Base-by-base conservation (phyloP, 371 early-diverging fungal species). In the Apophysomyces elegans region DNA sequence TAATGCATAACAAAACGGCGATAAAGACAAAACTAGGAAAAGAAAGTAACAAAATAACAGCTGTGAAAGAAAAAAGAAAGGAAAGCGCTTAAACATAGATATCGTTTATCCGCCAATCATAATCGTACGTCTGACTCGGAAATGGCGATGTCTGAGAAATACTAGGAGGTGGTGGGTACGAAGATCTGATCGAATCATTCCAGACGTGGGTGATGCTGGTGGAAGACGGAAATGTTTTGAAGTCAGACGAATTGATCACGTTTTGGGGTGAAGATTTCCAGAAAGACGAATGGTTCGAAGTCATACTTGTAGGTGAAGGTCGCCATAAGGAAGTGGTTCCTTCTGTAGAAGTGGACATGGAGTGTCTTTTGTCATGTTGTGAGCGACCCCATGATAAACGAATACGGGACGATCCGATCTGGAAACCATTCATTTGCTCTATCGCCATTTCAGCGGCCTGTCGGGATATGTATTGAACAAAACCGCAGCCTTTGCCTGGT, bases 371-470 rank as follows among this genome's bases (percentile, higher is more conserved):
- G 54, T 82, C 81, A 45, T 68, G 84, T 61, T 90, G 92, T 14
- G 93, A 86, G 56, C 91, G 87, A 21, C 96, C 96, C 96, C 96
- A 96, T 21, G 93, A 92, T 9, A 96, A 79, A 39, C 96, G 89
- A 37, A 95, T 89, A 39, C 92, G 88, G 2, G 93, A 92, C 32
- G 81, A 83, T 12, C 93, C 93, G 65, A 95, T 88, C 58, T 88
- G 81, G 70, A 86, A 88, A 7, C 94, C 94, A 69, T 94, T 91
- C 89, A 97, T 88, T 66, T 92, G 88, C 46, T 79, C 76, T 69
- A 97, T 92, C 11, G 97, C 96, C 63, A 87, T 72, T 71, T 95
- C 96, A 9, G 97, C 97, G 58, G 88, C 79, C 18, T 84, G 85
- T 8, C 95, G 82, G 67, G 89, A 86, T 13, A 86, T 86, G 73